A percentile compares a stretch with the other conserved stretches of the same genome.
phyloP scores from a whole-genome alignment of 2,329 filamentous ascomycete genomes.

The Microcyclospora pomicola region DNA sequence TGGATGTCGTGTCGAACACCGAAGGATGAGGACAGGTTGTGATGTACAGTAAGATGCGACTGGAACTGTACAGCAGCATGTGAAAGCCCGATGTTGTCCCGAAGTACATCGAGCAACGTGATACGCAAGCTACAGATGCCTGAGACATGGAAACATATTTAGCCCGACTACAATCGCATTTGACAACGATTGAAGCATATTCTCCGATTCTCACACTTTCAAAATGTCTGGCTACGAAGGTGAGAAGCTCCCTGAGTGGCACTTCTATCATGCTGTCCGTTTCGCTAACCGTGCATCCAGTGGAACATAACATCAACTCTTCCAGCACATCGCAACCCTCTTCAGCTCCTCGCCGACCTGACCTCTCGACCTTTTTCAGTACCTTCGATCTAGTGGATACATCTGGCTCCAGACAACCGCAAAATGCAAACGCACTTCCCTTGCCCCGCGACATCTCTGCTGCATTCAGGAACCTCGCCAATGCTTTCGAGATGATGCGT shows the following conservation, averaged over 20 bases:
- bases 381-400: slow-evolving; percentile 46
- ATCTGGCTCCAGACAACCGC: slow-evolving; percentile 33
- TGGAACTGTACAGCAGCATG: neutral
- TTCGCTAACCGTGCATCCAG: slow-evolving; percentile 17
- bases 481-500: slow-evolving; percentile 47
- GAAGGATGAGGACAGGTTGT: neutral
- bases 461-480: slow-evolving; percentile 45
- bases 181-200: neutral
- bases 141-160: neutral
- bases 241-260: slow-evolving; percentile 4
- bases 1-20: neutral
- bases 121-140: slow-evolving; percentile 8
- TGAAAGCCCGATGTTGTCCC: neutral
- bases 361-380: slow-evolving; percentile 52
- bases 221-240: slow-evolving; percentile 36
- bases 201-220: neutral
- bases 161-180: neutral
- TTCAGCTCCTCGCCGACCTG: slow-evolving; percentile 35
- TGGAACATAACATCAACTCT: slow-evolving; percentile 35
- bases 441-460: slow-evolving; percentile 48
- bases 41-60: neutral
- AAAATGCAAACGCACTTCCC: slow-evolving; percentile 45
- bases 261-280: neutral
- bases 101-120: slow-evolving; percentile 1
- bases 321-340: slow-evolving; percentile 21